Conservation (phyloP, 768 basidiomycete genomes). For the Agaricus subrufescens region DNA sequence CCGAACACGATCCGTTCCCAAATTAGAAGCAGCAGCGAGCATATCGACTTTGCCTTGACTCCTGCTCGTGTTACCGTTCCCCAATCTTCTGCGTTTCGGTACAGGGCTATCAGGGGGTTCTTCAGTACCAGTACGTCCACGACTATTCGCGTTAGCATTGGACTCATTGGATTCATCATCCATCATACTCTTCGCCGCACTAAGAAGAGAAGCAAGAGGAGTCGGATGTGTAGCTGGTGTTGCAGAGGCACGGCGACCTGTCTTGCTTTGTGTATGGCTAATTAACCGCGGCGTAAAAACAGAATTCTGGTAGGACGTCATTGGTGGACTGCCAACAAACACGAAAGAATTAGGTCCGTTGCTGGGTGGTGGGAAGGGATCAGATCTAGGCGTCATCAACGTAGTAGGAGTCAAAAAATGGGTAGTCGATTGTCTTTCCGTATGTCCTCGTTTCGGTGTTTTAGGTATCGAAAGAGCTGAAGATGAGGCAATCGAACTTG, state of each 20-base stretch:
- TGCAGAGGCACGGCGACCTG: constrained; percentile 6
- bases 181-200: constrained; percentile 57
- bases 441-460: constrained; percentile 19
- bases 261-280: background rate
- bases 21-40: background rate
- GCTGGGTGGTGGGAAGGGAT: background rate
- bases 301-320: constrained; percentile 11
- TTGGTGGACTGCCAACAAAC: constrained; percentile 20
- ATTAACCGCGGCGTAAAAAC: constrained; percentile 8
- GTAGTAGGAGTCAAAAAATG: constrained; percentile 5
- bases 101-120: constrained; percentile 31
- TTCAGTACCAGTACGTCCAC: constrained; percentile 16
- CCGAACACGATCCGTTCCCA: constrained; percentile 24
- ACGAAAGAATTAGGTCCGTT: constrained; percentile 20
- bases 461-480: constrained; percentile 6
- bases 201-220: constrained; percentile 55
- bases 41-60: constrained; percentile 6
- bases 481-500: constrained; percentile 15
- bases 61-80: constrained; percentile 9
- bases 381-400: constrained; percentile 6
- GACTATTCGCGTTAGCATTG: constrained; percentile 8
- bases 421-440: background rate
- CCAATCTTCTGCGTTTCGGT: constrained; percentile 28
- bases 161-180: constrained; percentile 27
- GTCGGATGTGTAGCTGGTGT: constrained; percentile 19